These are phyloP conservation scores for Thozetella sp. DNA, from an alignment of 495 filamentous ascomycete genomes.

Conservation along the genomic window DNA sequence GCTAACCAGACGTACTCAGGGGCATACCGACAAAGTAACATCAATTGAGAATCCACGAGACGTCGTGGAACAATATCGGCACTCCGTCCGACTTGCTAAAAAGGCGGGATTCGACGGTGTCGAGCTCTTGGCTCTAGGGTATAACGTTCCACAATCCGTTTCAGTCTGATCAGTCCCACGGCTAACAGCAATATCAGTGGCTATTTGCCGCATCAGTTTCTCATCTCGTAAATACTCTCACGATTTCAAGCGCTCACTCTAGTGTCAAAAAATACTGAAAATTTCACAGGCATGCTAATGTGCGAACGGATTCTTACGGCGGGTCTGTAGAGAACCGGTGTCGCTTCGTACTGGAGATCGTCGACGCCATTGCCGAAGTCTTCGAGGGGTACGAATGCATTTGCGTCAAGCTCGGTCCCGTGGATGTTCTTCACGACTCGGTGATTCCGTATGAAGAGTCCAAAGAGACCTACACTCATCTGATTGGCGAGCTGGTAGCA, in stretches of 20 bases:
- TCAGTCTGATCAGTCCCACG: neutral
- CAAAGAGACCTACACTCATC: neutral
- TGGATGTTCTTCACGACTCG: neutral
- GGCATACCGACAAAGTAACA: neutral
- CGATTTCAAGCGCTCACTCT: neutral
- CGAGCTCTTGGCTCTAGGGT: neutral
- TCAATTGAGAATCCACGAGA: neutral
- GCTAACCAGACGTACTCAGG: neutral
- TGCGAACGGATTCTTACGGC: neutral
- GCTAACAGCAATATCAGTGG: neutral
- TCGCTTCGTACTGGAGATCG: neutral
- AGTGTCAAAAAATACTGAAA: neutral
- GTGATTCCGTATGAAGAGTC: neutral
- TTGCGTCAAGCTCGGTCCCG: neutral
- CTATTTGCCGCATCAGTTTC: neutral
- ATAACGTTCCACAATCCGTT: neutral
- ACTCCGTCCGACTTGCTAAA: neutral
- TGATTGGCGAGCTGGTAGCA: neutral
- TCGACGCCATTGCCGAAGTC: neutral
- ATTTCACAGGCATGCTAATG: neutral
- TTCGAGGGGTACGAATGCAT: neutral
- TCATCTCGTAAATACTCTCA: neutral
- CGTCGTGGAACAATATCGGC: neutral
- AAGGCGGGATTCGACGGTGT: neutral
- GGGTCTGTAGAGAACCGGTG: neutral